Conservation (phyloP, 495 filamentous ascomycete species). For the Opeltia flavorubescens region DNA sequence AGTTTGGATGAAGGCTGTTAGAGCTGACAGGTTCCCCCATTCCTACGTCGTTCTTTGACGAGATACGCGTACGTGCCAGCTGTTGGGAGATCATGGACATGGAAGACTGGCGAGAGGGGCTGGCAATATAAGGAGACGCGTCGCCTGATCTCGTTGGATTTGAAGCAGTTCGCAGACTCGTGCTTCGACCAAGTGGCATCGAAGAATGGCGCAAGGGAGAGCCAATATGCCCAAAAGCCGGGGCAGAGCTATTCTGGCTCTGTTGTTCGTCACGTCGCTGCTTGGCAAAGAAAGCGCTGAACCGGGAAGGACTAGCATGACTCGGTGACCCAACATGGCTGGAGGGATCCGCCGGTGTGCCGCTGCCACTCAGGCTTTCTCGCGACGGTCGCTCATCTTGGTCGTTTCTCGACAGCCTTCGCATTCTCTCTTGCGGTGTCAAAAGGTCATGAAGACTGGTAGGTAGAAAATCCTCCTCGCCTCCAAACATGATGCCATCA, state of each 20-base stretch:
- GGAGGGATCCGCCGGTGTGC: conserved; percentile 44
- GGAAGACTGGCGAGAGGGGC: conserved; percentile 49
- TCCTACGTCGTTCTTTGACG: conserved; percentile 10
- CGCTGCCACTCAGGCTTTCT: conserved; percentile 44
- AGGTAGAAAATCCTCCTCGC: conserved; percentile 88
- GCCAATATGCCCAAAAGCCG: conserved; percentile 74
- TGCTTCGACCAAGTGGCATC: conserved; percentile 45
- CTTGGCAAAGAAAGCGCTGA: conserved; percentile 67
- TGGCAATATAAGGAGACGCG: conserved; percentile 46
- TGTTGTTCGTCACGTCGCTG: conserved; percentile 56
- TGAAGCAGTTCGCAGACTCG: conserved; percentile 47
- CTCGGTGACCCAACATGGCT: conserved; percentile 71
- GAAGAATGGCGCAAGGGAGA: conserved; percentile 86
- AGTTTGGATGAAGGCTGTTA: conserved; percentile 31
- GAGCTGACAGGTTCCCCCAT: conserved; percentile 2
- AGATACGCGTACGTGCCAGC: conserved; percentile 40
- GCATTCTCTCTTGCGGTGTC: conserved; percentile 77
- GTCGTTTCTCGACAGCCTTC: conserved; percentile 62
- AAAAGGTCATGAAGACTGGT: conserved; percentile 78
- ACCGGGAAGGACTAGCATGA: conserved; percentile 72
- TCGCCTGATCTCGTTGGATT: conserved; percentile 33
- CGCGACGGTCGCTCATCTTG: conserved; percentile 48
- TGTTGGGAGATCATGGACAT: conserved; percentile 62
- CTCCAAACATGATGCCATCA: conserved; percentile 65
- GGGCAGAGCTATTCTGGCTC: conserved; percentile 17